A percentile compares a stretch with the other conserved stretches of the same genome.
These are phyloP conservation scores for Globisporangium camurandrum DNA, from an alignment of 352 stramenopile genomes.

Conservation along the genomic window DNA sequence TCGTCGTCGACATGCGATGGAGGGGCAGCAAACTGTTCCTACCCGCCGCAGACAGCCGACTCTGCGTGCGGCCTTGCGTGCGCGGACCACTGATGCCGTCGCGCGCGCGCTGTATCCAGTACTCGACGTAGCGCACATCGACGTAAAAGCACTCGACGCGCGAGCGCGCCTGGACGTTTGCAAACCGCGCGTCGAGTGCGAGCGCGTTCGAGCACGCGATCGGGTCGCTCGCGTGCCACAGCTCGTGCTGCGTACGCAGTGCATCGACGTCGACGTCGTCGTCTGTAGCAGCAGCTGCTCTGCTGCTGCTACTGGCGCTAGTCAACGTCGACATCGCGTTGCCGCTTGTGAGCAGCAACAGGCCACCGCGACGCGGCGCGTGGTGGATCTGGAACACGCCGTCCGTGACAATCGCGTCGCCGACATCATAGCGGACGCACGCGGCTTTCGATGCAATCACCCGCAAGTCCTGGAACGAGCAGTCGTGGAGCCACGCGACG, in stretches of 20 bases:
- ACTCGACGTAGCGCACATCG: conserved; percentile 22
- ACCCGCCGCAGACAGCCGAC: background rate
- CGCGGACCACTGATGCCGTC: too few species aligned
- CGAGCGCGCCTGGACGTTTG: conserved; percentile 30
- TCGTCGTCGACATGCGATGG: background rate
- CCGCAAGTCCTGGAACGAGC: conserved; percentile 53
- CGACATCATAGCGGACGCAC: conserved; percentile 25
- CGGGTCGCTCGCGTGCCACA: conserved; percentile 28
- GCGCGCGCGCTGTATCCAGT: too few species aligned
- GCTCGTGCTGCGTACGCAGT: too few species aligned
- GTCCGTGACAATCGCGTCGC: conserved; percentile 38
- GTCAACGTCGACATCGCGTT: too few species aligned
- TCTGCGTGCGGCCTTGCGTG: too few species aligned
- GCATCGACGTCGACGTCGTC: too few species aligned
- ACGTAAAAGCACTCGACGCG: conserved; percentile 56
- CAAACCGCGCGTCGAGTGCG: conserved; percentile 13
- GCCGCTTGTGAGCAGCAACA: conserved; percentile 34
- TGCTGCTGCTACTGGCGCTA: too few species aligned
- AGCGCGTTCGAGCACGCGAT: conserved; percentile 16
- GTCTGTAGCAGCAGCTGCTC: too few species aligned
- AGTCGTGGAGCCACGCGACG: conserved; percentile 29
- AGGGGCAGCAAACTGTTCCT: conserved; percentile 5
- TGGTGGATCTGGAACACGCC: conserved; percentile 17
- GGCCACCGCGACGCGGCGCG: conserved; percentile 16
- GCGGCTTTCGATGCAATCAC: conserved; percentile 37